Evolutionary conservation across 1,139 yeast species (phyloP).

Genomic region (Taphrina wiesneri): DNA sequence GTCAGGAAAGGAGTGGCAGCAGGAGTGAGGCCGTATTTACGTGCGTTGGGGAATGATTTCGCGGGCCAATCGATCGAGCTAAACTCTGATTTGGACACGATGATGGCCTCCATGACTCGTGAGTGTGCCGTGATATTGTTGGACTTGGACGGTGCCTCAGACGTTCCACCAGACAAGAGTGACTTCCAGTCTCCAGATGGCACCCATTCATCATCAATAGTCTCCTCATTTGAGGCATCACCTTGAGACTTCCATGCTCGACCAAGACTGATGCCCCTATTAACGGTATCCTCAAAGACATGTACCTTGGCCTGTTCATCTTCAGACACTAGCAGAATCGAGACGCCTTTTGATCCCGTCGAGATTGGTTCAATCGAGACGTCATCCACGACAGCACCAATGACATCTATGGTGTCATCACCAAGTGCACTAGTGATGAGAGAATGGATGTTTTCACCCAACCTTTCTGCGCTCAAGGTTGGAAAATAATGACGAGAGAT

Average conservation of each 20-base stretch:
- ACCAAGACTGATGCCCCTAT: conserved; percentile 29
- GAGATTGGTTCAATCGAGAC: neutral
- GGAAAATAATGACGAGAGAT: conserved; percentile 29
- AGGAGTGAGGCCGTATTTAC: conserved; percentile 14
- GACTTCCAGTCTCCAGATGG: conserved; percentile 21
- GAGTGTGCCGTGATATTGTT: neutral
- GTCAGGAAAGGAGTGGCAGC: conserved; percentile 29
- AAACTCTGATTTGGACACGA: conserved; percentile 33
- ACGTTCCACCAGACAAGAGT: conserved; percentile 8
- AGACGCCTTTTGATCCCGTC: conserved; percentile 12
- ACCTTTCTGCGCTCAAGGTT: neutral
- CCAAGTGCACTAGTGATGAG: conserved; percentile 13
- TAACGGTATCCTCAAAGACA: conserved; percentile 15
- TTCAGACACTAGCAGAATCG: conserved; percentile 25
- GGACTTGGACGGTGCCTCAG: neutral
- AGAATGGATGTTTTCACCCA: conserved; percentile 1
- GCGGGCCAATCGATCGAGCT: conserved; percentile 26
- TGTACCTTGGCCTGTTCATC: conserved; percentile 18
- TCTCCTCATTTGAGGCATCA: neutral
- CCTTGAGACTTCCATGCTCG: conserved; percentile 32
- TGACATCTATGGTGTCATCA: conserved; percentile 16
- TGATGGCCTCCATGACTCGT: conserved; percentile 31
- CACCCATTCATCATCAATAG: conserved; percentile 15
- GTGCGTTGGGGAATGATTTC: conserved; percentile 10
- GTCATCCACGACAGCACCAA: conserved; percentile 24